A percentile compares a stretch with the other conserved stretches of the same genome.
These are phyloP conservation scores for Neurospora terricola DNA, from an alignment of 495 filamentous ascomycete genomes.

Conservation along the genomic window DNA sequence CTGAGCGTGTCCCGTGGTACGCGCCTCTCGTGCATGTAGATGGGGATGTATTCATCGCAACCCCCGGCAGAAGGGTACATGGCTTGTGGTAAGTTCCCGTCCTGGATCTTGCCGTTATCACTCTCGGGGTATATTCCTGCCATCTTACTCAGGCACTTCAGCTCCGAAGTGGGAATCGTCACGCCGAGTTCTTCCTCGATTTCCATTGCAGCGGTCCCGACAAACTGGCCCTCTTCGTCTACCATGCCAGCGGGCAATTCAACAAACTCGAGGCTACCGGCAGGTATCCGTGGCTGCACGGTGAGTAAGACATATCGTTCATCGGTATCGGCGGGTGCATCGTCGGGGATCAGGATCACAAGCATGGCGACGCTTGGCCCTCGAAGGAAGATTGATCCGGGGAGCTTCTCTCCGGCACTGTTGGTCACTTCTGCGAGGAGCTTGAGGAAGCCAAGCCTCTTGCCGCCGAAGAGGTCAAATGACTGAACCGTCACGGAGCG, in stretches of 20 bases:
- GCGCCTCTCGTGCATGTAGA: conserved; percentile 65
- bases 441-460: conserved; percentile 69
- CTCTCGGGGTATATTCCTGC: conserved; percentile 21
- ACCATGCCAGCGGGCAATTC: conserved; percentile 90
- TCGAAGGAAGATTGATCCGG: conserved; percentile 69
- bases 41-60: conserved; percentile 74
- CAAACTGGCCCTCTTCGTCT: conserved; percentile 65
- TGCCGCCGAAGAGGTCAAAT: conserved; percentile 59
- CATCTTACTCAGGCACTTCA: conserved; percentile 54
- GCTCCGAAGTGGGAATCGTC: conserved; percentile 30
- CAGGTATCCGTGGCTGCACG: conserved; percentile 73
- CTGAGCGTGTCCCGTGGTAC: conserved; percentile 54
- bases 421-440: conserved; percentile 58
- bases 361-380: conserved; percentile 78
- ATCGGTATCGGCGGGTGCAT: conserved; percentile 31
- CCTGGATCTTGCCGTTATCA: conserved; percentile 18
- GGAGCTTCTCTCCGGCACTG: conserved; percentile 51
- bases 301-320: conserved; percentile 69
- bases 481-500: conserved; percentile 62
- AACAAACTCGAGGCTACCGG: conserved; percentile 61
- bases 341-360: conserved; percentile 65
- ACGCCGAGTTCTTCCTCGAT: conserved; percentile 74
- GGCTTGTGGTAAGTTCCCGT: conserved; percentile 46
- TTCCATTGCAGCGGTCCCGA: conserved; percentile 69
- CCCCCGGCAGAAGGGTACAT: conserved; percentile 73